phyloP scores from a whole-genome alignment of 2,329 filamentous ascomycete species.

The Aspergillus unguis region DNA sequence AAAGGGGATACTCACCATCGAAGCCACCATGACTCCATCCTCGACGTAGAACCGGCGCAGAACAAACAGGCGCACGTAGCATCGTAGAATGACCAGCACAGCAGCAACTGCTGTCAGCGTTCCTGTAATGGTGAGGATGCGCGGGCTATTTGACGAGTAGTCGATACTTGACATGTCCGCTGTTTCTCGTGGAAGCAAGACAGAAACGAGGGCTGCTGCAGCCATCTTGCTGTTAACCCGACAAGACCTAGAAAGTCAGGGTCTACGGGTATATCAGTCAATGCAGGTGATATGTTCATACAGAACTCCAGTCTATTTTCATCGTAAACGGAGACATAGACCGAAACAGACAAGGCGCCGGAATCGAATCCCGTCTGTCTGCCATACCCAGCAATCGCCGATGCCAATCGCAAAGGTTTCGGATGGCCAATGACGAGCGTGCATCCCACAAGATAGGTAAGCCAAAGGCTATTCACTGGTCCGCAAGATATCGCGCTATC shows the following conservation, averaged over 20 bases:
- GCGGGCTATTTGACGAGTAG: slow-evolving; percentile 11
- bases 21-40: slow-evolving; percentile 46
- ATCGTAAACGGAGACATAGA: no score
- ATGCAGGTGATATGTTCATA: no score
- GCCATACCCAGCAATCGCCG: no score
- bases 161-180: background rate
- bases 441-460: no score
- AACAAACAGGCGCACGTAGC: slow-evolving; percentile 48
- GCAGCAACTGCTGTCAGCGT: slow-evolving; percentile 39
- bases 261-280: background rate
- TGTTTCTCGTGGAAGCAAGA: background rate
- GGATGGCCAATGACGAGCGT: no score
- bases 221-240: background rate
- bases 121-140: slow-evolving; percentile 41
- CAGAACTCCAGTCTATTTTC: no score
- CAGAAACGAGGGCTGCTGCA: background rate
- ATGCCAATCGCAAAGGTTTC: no score
- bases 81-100: slow-evolving; percentile 40
- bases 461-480: no score
- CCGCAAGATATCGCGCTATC: no score
- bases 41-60: slow-evolving; percentile 50
- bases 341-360: no score
- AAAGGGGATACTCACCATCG: slow-evolving; percentile 35
- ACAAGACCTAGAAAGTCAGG: background rate
- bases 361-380: no score